Evolutionary conservation across 176 grass and related monocot species (phyloP).

Genomic region (Carex pumila): DNA sequence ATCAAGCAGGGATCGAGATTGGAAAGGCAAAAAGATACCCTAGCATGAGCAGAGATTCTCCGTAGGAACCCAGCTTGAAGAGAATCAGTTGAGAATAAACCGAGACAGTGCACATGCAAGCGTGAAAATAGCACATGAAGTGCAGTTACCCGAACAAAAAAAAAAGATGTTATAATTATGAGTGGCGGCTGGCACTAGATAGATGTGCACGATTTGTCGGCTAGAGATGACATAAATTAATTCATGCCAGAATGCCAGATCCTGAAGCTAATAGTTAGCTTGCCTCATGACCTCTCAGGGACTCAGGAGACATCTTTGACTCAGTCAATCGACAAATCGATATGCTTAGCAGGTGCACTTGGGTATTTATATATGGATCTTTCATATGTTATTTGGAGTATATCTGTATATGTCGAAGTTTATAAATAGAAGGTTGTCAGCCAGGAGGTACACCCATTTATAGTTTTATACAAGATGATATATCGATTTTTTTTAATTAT

Average conservation of each 20-base stretch:
- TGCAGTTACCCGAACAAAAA: not conserved
- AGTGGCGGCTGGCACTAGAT: not conserved
- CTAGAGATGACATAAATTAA: not conserved
- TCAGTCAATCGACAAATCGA: not conserved
- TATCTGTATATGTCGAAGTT: not conserved
- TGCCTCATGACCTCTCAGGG: not conserved
- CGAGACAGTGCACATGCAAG: not conserved
- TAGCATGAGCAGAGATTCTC: conserved; percentile 6
- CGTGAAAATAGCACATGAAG: not conserved
- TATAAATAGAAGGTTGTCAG: not conserved
- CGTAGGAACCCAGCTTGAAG: not conserved
- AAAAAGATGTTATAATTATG: not conserved
- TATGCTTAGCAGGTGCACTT: not conserved
- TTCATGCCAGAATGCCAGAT: not conserved
- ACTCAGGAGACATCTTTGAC: not conserved
- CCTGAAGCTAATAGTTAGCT: not conserved
- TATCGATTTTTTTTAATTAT: no score
- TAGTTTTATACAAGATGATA: no score
- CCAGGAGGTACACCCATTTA: not conserved
- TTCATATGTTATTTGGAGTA: conserved; percentile 8
- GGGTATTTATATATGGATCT: not conserved
- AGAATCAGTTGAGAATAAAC: conserved; percentile 7
- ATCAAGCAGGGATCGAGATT: not conserved
- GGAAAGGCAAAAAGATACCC: not conserved
- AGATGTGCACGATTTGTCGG: not conserved